Evolutionary conservation across 2,329 filamentous ascomycete genomes (phyloP).

Genomic region (Calcarisporium arbuscula): DNA sequence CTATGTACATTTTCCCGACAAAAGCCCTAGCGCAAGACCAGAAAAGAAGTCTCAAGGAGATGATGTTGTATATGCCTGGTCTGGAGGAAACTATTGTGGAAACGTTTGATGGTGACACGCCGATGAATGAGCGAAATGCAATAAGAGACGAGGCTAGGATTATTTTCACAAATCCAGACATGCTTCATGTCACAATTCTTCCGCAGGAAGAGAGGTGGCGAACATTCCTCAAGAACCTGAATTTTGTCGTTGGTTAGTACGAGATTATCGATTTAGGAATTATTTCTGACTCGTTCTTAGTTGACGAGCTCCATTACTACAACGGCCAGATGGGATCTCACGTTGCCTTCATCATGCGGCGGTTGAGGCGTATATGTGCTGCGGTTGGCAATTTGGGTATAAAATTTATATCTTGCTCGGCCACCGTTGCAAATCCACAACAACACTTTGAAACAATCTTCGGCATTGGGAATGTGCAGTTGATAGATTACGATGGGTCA

Average conservation of each 20-base stretch:
- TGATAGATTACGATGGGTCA: slow-evolving; percentile 89
- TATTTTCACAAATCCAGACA: slow-evolving; percentile 97
- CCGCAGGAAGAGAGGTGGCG: slow-evolving; percentile 90
- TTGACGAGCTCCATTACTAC: slow-evolving; percentile 91
- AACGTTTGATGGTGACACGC: slow-evolving; percentile 93
- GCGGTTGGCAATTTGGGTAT: slow-evolving; percentile 80
- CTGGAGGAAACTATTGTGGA: slow-evolving; percentile 75
- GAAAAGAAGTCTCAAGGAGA: slow-evolving; percentile 76
- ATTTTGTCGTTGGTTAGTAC: slow-evolving; percentile 67
- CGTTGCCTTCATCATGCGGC: slow-evolving; percentile 89
- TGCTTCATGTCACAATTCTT: slow-evolving; percentile 90
- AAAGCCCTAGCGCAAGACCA: slow-evolving; percentile 97
- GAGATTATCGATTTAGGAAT: neutral
- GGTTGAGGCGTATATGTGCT: slow-evolving; percentile 80
- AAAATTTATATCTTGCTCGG: slow-evolving; percentile 92
- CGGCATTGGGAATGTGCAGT: slow-evolving; percentile 69
- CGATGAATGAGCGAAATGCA: slow-evolving; percentile 67
- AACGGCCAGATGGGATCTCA: slow-evolving; percentile 93
- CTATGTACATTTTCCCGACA: slow-evolving; percentile 97
- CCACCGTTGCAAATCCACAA: slow-evolving; percentile 87
- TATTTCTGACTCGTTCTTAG: slow-evolving; percentile 23
- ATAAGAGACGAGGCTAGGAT: slow-evolving; percentile 87
- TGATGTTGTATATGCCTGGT: slow-evolving; percentile 73
- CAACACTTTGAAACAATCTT: slow-evolving; percentile 95
- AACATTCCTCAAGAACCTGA: slow-evolving; percentile 78